Base-by-base conservation (phyloP, 768 basidiomycete species). In the Astraeus odoratus region DNA sequence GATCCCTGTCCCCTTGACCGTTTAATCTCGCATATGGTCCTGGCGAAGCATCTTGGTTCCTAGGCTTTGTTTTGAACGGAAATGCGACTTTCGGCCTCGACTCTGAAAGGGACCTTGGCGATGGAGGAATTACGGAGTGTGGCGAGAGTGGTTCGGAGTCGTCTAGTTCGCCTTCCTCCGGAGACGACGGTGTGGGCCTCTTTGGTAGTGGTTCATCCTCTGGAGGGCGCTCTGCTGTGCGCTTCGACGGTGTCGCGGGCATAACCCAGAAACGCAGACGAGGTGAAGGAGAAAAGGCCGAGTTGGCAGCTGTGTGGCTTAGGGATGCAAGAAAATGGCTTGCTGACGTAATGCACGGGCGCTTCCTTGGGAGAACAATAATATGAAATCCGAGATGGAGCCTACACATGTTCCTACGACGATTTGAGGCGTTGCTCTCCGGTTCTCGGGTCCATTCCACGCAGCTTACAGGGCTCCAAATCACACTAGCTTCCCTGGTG, bases 91-190 rank as follows among this genome's bases (percentile, higher is more conserved):
- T 79, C 16, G 67, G 38, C 39, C 58, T 55, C 41, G 60, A 66
- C 53, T 58, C 77, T 64, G 53, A 50, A 16, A 50, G 56, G 18
- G 53, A 55, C 39, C 70, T 63, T 52, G 72, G 69, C 0, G 64
- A 51, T n/a, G 64, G 53, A 19, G 59, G 19, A 33, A 29, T 41
- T 42, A 42, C 16, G 49, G 27, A 59, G 51, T 18, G 55, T 51
- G 46, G 40, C 26, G 46, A 37, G 13, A 42, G 49, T 39, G 53
- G 38, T 7, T 51, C 57, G 33, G 61, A 67, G 60, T 88, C 86
- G 64, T 86, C 85, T 39, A 90, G 67, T 55, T 90, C 87, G 48
- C 87, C 87, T 59, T 90, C 87, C 63, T 90, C 87, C 40, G 86
- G 86, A 1, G 85, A 73, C 1, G 65, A 82, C 2, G 81, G 73